phyloP scores from a whole-genome alignment of 2,329 filamentous ascomycete species.

The Purpureocillium lavendulum region DNA sequence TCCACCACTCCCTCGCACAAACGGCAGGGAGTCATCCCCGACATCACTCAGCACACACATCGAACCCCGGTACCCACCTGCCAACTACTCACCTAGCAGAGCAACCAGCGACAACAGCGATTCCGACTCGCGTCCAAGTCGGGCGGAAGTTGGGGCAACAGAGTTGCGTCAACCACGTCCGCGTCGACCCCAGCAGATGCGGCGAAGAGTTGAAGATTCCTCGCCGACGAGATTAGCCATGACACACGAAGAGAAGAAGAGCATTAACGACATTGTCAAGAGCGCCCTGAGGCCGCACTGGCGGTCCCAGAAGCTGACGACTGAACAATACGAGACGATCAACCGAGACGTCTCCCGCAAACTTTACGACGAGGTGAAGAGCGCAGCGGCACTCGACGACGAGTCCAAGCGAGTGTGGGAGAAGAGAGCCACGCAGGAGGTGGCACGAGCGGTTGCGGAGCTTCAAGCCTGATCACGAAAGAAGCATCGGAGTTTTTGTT shows the following conservation, averaged over 20 bases:
- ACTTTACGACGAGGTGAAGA: conserved; percentile 65
- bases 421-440: conserved; percentile 68
- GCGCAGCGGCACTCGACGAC: conserved; percentile 51
- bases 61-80: conserved; percentile 65
- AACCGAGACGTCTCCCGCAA: conserved; percentile 84
- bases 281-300: conserved; percentile 76
- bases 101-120: conserved; percentile 37
- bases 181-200: conserved; percentile 32
- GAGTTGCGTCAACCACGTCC: conserved; percentile 47
- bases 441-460: conserved; percentile 62
- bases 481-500: conserved; percentile 13
- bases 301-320: conserved; percentile 67
- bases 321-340: conserved; percentile 86
- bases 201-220: conserved; percentile 47
- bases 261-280: conserved; percentile 82
- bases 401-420: conserved; percentile 64
- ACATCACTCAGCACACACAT: conserved; percentile 61
- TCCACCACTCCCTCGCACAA: conserved; percentile 50
- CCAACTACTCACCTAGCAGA: conserved; percentile 60
- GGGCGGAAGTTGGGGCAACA: conserved; percentile 21
- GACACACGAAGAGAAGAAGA: conserved; percentile 77
- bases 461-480: conserved; percentile 34
- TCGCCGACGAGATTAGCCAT: conserved; percentile 61
- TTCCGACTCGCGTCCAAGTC: conserved; percentile 25
- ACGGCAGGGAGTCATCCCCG: conserved; percentile 54